These are phyloP conservation scores for Phytopythium helicoides DNA, from an alignment of 352 stramenopile genomes.

Conservation along the genomic window DNA sequence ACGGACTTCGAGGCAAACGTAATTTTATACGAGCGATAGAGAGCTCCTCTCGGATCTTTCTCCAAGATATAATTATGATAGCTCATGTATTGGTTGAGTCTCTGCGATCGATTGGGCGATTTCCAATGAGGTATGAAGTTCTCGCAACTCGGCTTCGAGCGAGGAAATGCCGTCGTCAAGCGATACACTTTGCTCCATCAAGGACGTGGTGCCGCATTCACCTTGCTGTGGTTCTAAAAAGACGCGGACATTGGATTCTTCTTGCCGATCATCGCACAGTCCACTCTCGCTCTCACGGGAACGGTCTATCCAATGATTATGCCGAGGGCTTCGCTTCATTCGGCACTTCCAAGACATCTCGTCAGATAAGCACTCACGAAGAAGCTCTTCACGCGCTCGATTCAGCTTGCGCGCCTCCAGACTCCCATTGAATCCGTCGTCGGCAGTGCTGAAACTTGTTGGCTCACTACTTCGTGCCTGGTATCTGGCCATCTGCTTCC, in stretches of 20 bases:
- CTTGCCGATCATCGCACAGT: neutral
- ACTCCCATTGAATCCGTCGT: too few species aligned
- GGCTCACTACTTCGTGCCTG: conserved; percentile 19
- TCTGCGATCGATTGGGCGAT: neutral
- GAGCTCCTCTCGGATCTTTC: too few species aligned
- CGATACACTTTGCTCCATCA: neutral
- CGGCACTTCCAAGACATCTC: neutral
- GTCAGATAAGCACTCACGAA: conserved; percentile 12
- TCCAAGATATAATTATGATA: too few species aligned
- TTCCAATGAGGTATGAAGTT: conserved; percentile 2
- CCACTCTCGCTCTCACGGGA: neutral
- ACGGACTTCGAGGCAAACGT: too few species aligned
- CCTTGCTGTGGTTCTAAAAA: neutral
- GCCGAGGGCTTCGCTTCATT: neutral
- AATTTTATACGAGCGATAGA: too few species aligned
- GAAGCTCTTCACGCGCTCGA: conserved; percentile 16
- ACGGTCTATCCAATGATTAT: neutral
- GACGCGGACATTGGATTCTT: neutral
- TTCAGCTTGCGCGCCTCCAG: neutral
- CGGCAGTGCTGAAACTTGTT: conserved; percentile 2
- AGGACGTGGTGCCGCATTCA: neutral
- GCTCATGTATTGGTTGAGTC: neutral
- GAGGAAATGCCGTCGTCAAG: neutral
- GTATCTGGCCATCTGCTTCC: conserved; percentile 21
- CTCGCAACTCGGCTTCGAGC: conserved; percentile 1